Evolutionary conservation across 495 filamentous ascomycete species (phyloP), one percentile per base, ranked within the genome.

Genomic region (Xylaria acuta): DNA sequence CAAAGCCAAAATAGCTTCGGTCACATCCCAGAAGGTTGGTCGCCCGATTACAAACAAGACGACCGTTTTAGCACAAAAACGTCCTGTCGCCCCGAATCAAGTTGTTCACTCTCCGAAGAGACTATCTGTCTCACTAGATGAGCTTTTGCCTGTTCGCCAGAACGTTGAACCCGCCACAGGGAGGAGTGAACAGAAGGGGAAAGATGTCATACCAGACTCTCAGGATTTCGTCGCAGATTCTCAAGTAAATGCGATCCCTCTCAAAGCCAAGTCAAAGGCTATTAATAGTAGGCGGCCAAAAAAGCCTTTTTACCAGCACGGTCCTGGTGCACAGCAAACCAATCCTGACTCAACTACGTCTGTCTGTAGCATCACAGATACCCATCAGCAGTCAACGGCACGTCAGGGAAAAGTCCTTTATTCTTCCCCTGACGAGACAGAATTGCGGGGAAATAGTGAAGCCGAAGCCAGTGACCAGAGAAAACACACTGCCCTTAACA

Each of bases 121-220:
- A 38, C 36, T 49, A 38, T 18, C 12, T 9, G 8, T 30, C 0
- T 47, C 25, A 30, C 16, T 20, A 40, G 40, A 53, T 40, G 53
- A 40, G 14, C 0, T 27, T 32, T 20, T 22, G 1, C 18, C 32
- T 30, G 8, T 32, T 63, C 25, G n/a, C 30, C 45, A 45, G 45
- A 71, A 32, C 22, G 5, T 38, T 2, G 58, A 56, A 71, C 16
- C 11, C 7, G 1, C 47, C 6, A 8, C n/a, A 16, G 27, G 36
- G 5, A n/a, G 16, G 22, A 30, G 43, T 41, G n/a, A 53, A 1
- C n/a, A 2, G 3, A 34, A 53, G 38, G 11, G 18, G 27, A 20
- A 7, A 30, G 56, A 53, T 32, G 36, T 56, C 36, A 58, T 70
- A 70, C 36, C 59, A 45, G 59, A 64, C 36, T 64, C 69, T 6